Percentiles rank a stretch among this genome's conserved stretches.
Conservation (phyloP, 192 early-diverging fungal species). For the Rhizophagus clarus region DNA sequence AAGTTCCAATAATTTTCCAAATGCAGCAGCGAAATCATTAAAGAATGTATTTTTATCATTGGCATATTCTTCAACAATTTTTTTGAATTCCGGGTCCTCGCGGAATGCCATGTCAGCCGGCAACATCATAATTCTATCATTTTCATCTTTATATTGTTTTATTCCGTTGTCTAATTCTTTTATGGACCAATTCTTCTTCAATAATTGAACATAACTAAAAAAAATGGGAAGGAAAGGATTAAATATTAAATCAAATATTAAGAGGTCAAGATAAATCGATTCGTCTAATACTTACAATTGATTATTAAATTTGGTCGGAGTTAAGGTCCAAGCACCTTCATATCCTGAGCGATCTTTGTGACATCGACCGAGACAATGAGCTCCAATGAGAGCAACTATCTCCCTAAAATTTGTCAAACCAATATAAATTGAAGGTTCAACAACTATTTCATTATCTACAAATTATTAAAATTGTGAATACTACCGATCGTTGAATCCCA, state of each 20-base stretch:
- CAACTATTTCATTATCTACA: background rate
- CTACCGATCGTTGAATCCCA: conserved; percentile 63
- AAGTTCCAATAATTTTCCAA: conserved; percentile 51
- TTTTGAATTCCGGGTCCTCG: conserved; percentile 53
- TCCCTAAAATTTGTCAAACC: conserved; percentile 44
- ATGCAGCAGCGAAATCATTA: conserved; percentile 51
- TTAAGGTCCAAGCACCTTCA: conserved; percentile 54
- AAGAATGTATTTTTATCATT: conserved; percentile 67
- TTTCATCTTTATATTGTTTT: conserved; percentile 19
- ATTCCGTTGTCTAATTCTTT: background rate
- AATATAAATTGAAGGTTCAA: background rate
- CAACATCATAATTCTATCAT: conserved; percentile 66
- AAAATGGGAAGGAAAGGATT: background rate
- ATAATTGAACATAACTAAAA: conserved; percentile 39
- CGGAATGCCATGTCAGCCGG: conserved; percentile 69
- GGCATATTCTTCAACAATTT: conserved; percentile 64
- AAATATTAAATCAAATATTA: conserved; percentile 40
- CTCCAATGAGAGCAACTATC: conserved; percentile 70
- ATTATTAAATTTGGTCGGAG: conserved; percentile 49
- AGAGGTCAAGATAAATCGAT: conserved; percentile 3
- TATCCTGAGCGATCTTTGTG: conserved; percentile 65
- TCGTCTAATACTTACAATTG: conserved; percentile 44
- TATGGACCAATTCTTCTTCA: conserved; percentile 33
- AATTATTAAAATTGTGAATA: background rate
- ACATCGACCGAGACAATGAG: conserved; percentile 67